Evolutionary conservation across 73 alveolate species (phyloP), one percentile per base, ranked within the genome.

Genomic region (Stentor roeselii): DNA sequence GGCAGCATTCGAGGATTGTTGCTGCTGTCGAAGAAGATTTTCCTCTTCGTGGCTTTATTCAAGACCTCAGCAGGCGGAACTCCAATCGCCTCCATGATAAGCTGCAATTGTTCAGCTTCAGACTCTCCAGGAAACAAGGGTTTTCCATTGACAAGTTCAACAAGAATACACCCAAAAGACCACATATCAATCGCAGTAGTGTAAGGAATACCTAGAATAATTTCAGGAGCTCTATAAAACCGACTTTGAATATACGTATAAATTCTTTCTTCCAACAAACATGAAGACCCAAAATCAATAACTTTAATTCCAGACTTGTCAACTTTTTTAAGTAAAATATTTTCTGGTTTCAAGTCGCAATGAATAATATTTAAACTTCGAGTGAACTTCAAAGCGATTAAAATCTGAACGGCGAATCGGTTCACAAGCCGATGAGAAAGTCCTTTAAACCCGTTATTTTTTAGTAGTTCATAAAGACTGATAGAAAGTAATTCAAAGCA

Each of bases 221-320:
- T 95, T 86, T 97, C 99, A 34, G 99, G 99, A 6, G 99, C 98
- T 86, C 99, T 82, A 84, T 97, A 97, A 86, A 92, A 95, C 85
- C 99, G 84, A 74, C 98, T 90, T 82, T 97, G 93, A n/a, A 97
- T 95, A 82, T 96, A 94, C 27, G 98, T 94, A 78, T 94, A 94
- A n/a, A 92, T 87, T 59, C 87, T 60, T 82, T 92, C 90, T 1
- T 85, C 92, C 35, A 83, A 90, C 67, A 90, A 94, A 76, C 98
- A 94, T 39, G 94, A 77, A 15, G 95, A 87, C 0, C 98, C 98
- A 86, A 94, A 94, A 86, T 94, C 98, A 39, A 93, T 94, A 41
- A 94, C 40, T 85, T 90, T 94, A 32, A 94, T 88, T 67, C 92
- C 92, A 42, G 93, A 75, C 85, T 94, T 92, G 42, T 78, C 85